Evolutionary conservation across 257 asterid species (phyloP).

Genomic region (Sherardia arvensis): DNA sequence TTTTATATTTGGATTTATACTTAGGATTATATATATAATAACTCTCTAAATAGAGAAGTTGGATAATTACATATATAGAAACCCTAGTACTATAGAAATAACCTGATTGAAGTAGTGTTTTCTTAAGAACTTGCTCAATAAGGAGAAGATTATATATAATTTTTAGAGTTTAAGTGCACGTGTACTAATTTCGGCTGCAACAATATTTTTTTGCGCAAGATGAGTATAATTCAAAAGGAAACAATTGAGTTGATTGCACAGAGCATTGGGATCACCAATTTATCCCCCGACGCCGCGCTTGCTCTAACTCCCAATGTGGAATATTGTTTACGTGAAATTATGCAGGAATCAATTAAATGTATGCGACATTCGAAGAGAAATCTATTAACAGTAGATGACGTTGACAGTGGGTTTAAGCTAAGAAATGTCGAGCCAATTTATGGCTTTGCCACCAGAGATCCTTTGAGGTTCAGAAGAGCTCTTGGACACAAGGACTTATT

Average conservation of each 20-base stretch:
- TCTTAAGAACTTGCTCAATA: no score
- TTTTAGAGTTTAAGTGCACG: no score
- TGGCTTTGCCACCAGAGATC: constrained; percentile 93
- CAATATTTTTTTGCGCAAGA: no score
- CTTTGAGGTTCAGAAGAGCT: constrained; percentile 80
- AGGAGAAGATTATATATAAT: no score
- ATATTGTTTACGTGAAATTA: constrained; percentile 81
- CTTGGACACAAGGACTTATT: constrained; percentile 92
- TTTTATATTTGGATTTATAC: no score
- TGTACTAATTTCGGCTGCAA: no score
- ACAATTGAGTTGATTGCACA: constrained; percentile 81
- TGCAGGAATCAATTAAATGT: constrained; percentile 98
- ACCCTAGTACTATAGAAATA: no score
- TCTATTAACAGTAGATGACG: constrained; percentile 69
- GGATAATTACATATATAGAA: no score
- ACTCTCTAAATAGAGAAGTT: no score
- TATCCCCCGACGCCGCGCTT: constrained; percentile 71
- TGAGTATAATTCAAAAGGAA: constrained; percentile 81
- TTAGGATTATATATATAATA: no score
- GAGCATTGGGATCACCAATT: constrained; percentile 72
- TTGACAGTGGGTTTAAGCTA: constrained; percentile 73
- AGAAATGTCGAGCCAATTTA: constrained; percentile 90
- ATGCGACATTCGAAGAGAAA: constrained; percentile 93
- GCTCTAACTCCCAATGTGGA: constrained; percentile 87
- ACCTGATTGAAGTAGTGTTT: no score